Base-by-base conservation (phyloP, 1,139 yeast genomes). In the Arxiozyma slooffiae region DNA sequence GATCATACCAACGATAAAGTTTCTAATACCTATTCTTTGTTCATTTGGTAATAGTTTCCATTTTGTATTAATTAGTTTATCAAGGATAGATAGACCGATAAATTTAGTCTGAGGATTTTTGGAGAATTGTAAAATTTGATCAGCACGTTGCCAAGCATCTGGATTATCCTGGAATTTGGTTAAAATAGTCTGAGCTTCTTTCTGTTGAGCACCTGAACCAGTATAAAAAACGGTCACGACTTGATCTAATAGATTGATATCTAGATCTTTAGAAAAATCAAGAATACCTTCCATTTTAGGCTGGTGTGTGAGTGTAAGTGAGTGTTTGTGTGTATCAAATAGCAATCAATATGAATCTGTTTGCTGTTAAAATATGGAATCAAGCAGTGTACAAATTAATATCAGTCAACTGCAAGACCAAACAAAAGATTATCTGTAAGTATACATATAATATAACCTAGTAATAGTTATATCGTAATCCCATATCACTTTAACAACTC, bases 131-230 rank as follows among this genome's bases (percentile, higher is more conserved):
- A 92, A 75, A 54, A 92, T 90, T 66, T 85, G 82, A 63, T 92
- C 97, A 34, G 96, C 94, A 53, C 85, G 80, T 59, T 86, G 88
- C 99, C 99, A 92, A 36, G 97, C 85, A 60, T 92, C 96, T 2
- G 94, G 94, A 67, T 89, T 85, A 56, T 89, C 96, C 69, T 94
- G 97, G 67, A 92, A 90, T 70, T 82, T 83, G 46, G 92, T 89
- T 64, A 92, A 77, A 6, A 89, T 76, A 46, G 76, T 75, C 69
- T 88, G 97, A 14, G 99, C 98, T 56, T 78, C 76, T 60, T 82
- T 83, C 61, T 90, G 95, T 59, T 80, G 86, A 18, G 78, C 75
- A 30, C 96, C 96, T 9, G 86, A 76, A 7, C 95, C 95, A 55
- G 77, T 78, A 69, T 84, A 92, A 67, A 92, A 88, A n/a, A 94